Base-by-base conservation (phyloP, 805 yeast genomes). In the Grigorovia transvaalensis region DNA sequence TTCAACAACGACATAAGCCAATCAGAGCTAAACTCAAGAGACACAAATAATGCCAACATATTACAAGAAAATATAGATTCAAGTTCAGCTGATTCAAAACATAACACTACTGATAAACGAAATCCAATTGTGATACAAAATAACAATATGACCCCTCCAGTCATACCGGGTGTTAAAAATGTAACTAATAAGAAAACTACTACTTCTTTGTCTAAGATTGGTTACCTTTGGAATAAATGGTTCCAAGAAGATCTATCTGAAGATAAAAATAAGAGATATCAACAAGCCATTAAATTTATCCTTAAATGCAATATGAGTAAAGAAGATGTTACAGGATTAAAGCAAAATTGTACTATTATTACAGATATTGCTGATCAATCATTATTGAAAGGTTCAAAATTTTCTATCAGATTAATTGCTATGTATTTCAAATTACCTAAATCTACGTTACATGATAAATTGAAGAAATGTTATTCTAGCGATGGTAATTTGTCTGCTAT, bases 391-490 rank as follows among this genome's bases (percentile, higher is more conserved):
- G 17, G 15, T 7, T n/a, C 12, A 4, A 15, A 59, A 33, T 60
- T 58, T 47, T 60, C 65, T 9, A 53, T 55, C 23, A 54, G 66
- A 42, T 63, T 60, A 48, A 57, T 60, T 30, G 62, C 66, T 0
- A 44, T 58, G 44, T 57, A 56, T 50, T 62, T 62, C 45, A 58
- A 58, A 35, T 57, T 62, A 12, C 64, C 66, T 2, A 62, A 62
- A 45, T 60, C 64, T 1, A 62, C 66, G 13, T 48, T 62, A 20
- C 59, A 60, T 45, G 66, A 62, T 51, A 33, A 33, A 33, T 19
- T 38, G 42, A 27, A 46, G 18, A 30, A 30, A 4, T 18, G 19
- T 6, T 18, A 35, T 30, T 23, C 23, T 8, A n/a, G 18, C 41
- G 17, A 5, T 35, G 23, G 20, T 7, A 11, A 46, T 23, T 23